Base-by-base conservation (phyloP, 2,329 filamentous ascomycete genomes). In the Aspergillus aculeatus region DNA sequence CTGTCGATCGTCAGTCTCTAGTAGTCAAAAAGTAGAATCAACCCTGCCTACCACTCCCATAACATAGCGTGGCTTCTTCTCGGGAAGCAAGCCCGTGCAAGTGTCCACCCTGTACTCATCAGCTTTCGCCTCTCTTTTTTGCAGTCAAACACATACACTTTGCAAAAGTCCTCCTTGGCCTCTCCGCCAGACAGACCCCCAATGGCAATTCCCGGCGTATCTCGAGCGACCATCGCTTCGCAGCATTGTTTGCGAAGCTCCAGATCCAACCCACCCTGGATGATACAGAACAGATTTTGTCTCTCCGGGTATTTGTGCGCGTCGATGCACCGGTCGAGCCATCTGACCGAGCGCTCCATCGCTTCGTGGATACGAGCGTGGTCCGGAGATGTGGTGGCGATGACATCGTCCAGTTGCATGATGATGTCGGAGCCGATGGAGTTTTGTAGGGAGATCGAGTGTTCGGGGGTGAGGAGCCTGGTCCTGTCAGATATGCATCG, bases 381-480 rank as follows among this genome's bases (percentile, higher is more conserved):
- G 75, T 99, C 95, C 0, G 94, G 94, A 0, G 92, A 97, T 0
- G 95, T 99, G 0, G 95, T 98, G 31, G 92, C 94, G 54, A 99
- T 89, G 14, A 99, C 96, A 76, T 99, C 96, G 81, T 99, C 95
- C 4, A 99, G 87, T 78, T 99, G 96, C 96, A 99, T 99, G 66
- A 98, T 97, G 68, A 99, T 98, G 77, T 99, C 95, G 64, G 92
- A 96, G 64, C 95, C 95, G 70, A 99, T 99, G 57, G 89, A 94
- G 77, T 99, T 98, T 75, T 99, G 95, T 3, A 99, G 83, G 11
- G 88, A 89, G 69, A 99, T 97, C 0, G 95, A 98, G 79, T 98
- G 94, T 75, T 99, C 96, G 0, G 95, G 95, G 0, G 95, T 99
- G 50, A 99, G 86, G 11, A 99, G 87, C 83, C 83, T 85, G 55